phyloP scores from a whole-genome alignment of 2,329 filamentous ascomycete genomes.

The Pestalotiopsis sp. region DNA sequence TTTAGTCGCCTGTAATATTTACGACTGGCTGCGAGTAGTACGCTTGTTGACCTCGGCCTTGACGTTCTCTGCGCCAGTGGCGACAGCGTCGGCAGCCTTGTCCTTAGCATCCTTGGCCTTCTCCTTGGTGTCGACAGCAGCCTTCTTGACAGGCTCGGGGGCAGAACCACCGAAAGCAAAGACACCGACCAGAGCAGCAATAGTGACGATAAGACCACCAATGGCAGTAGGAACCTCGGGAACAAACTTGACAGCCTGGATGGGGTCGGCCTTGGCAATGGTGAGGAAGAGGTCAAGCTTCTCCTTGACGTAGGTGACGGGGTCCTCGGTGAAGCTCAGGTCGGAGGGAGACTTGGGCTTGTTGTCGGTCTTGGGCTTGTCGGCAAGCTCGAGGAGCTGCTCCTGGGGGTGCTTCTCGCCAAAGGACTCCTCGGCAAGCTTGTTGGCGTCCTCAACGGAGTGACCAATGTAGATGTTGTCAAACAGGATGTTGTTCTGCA shows the following conservation, averaged over 20 bases:
- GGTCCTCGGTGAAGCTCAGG: conserved; percentile 89
- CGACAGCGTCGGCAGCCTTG: conserved; percentile 63
- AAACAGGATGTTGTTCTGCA: conserved; percentile 98
- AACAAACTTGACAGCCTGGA: conserved; percentile 84
- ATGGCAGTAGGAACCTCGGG: conserved; percentile 88
- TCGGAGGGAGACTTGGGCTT: conserved; percentile 72
- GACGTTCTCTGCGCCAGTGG: conserved; percentile 69
- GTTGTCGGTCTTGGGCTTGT: conserved; percentile 73
- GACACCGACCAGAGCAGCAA: conserved; percentile 71
- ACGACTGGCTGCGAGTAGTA: conserved; percentile 58
- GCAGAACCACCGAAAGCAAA: conserved; percentile 65
- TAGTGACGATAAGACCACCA: conserved; percentile 67
- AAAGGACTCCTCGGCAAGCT: conserved; percentile 87
- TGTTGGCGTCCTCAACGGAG: conserved; percentile 88
- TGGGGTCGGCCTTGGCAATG: conserved; percentile 77
- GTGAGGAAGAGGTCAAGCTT: conserved; percentile 90
- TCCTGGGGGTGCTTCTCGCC: conserved; percentile 85
- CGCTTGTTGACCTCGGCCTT: conserved; percentile 73
- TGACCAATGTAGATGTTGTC: conserved; percentile 99
- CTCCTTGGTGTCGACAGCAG: conserved; percentile 64
- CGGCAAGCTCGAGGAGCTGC: conserved; percentile 75
- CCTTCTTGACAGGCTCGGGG: conserved; percentile 73
- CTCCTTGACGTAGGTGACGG: conserved; percentile 83
- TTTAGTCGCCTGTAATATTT: conserved; percentile 18
- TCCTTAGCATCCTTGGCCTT: conserved; percentile 77